Evolutionary conservation across 805 yeast species (phyloP).

Genomic region (Pichia pseudocactophila): DNA sequence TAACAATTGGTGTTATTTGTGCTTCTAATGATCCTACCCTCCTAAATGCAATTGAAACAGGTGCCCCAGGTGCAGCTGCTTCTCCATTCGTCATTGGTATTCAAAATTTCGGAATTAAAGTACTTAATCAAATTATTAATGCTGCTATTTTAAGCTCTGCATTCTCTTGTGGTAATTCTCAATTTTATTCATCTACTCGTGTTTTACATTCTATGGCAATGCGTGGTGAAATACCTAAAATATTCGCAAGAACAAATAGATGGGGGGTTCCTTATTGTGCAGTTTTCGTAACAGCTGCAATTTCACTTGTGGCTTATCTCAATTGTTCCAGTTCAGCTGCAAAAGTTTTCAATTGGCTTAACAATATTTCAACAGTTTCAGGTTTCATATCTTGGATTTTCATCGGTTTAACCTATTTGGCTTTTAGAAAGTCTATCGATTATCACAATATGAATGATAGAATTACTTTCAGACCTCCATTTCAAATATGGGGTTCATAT

Average conservation of each 20-base stretch:
- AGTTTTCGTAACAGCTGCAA: constrained; percentile 38
- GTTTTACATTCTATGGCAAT: constrained; percentile 64
- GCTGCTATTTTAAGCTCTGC: constrained; percentile 50
- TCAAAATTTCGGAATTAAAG: constrained; percentile 54
- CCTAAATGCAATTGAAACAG: constrained; percentile 35
- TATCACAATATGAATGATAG: constrained; percentile 46
- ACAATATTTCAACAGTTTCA: constrained; percentile 57
- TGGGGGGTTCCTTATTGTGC: constrained; percentile 63
- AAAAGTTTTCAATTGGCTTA: constrained; percentile 57
- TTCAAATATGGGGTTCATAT: constrained; percentile 53
- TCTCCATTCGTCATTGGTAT: constrained; percentile 89
- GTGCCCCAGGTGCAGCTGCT: constrained; percentile 55
- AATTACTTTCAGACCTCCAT: constrained; percentile 46
- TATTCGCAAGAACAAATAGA: constrained; percentile 52
- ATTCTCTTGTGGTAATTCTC: constrained; percentile 67
- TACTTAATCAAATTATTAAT: constrained; percentile 69
- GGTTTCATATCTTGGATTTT: constrained; percentile 61
- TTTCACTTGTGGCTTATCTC: constrained; percentile 56
- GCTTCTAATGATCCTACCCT: constrained; percentile 42
- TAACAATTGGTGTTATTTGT: constrained; percentile 53
- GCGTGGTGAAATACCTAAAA: constrained; percentile 64
- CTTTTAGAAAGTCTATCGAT: constrained; percentile 57
- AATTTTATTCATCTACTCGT: constrained; percentile 65
- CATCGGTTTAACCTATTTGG: constrained; percentile 43
- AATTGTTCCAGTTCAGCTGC: constrained; percentile 50